Evolutionary conservation across 2,329 filamentous ascomycete genomes (phyloP).

Genomic region (Pleoardoris graminearum): DNA sequence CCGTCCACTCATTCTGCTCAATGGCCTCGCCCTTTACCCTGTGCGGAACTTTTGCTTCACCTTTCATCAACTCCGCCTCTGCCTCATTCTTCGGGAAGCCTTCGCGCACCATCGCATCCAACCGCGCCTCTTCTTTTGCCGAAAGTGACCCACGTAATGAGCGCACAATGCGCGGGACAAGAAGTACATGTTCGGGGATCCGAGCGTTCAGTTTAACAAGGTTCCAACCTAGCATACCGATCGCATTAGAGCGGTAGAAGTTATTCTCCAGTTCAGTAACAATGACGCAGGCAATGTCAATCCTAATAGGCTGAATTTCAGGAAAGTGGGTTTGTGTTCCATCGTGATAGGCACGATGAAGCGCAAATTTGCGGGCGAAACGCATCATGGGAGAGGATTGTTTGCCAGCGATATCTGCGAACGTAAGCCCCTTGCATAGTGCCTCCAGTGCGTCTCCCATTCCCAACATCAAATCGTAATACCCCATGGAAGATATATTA

Average conservation of each 20-base stretch:
- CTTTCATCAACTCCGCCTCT: neutral
- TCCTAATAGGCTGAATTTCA: neutral
- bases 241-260: too few species aligned
- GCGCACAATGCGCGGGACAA: too few species aligned
- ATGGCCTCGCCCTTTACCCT: neutral
- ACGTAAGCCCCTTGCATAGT: neutral
- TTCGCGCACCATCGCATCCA: too few species aligned
- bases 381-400: neutral
- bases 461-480: too few species aligned
- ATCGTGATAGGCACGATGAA: too few species aligned
- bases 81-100: neutral
- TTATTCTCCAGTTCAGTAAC: too few species aligned
- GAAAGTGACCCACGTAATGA: too few species aligned
- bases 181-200: too few species aligned
- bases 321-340: neutral
- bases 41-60: neutral
- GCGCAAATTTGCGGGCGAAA: neutral
- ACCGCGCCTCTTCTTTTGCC: too few species aligned
- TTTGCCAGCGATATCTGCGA: neutral
- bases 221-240: too few species aligned
- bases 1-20: neutral
- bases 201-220: too few species aligned
- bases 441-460: too few species aligned
- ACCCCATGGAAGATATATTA: neutral
- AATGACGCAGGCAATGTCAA: neutral